phyloP scores from a whole-genome alignment of 1,139 yeast species.

The Suhomyces coccinellae region DNA sequence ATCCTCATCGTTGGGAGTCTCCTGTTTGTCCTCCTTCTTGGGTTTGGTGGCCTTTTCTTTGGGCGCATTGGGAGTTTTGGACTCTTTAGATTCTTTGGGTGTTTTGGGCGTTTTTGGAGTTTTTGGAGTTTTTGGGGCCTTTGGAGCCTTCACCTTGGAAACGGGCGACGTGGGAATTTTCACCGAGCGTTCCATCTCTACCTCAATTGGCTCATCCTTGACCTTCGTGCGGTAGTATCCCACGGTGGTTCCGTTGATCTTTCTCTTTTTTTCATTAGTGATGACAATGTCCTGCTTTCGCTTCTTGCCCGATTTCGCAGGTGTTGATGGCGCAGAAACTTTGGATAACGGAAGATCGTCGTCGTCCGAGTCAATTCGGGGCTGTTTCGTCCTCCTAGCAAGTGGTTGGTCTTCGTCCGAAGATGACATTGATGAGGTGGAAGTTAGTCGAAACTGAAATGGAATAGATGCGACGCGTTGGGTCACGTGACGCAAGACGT shows the following conservation, averaged over 20 bases:
- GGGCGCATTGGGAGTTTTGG: not conserved
- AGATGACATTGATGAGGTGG: conserved; percentile 6
- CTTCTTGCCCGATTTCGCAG: not conserved
- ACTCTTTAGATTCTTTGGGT: conserved; percentile 4
- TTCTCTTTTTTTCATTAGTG: conserved; percentile 8
- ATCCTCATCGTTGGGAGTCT: conserved; percentile 39
- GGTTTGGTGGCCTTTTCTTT: not conserved
- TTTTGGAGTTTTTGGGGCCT: conserved; percentile 7
- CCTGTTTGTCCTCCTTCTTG: conserved; percentile 5
- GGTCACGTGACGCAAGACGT: not conserved
- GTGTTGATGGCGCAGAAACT: not conserved
- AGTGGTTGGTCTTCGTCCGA: conserved; percentile 10
- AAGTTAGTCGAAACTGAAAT: not conserved
- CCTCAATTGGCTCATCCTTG: conserved; percentile 6
- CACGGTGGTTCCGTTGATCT: conserved; percentile 4
- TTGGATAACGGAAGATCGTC: conserved; percentile 16
- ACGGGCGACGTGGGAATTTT: too few species aligned
- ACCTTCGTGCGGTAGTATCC: not conserved
- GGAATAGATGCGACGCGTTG: not conserved
- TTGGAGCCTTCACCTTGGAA: not conserved
- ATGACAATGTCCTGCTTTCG: conserved; percentile 9
- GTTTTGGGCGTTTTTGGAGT: conserved; percentile 6
- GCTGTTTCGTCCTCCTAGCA: conserved; percentile 4
- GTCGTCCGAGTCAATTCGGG: conserved; percentile 10
- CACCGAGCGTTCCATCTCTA: not conserved